Evolutionary conservation across 176 grass and related monocot species (phyloP), one percentile per base, ranked within the genome.

Genomic region (Oryza officinalis): DNA sequence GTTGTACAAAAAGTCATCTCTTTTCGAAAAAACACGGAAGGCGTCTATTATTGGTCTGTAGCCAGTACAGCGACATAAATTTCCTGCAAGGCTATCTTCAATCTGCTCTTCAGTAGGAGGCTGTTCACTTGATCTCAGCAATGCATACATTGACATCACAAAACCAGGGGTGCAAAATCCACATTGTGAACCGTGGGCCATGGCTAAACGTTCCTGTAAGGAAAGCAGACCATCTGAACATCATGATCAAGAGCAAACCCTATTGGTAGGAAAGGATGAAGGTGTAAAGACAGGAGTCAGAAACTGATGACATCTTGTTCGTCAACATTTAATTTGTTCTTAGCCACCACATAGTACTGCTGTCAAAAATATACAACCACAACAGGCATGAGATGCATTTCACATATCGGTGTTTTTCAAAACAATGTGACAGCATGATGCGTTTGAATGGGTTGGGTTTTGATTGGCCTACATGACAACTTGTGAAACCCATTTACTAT

Each of bases 101-200:
- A 98, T 98, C 83, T 98, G 87, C 22, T 90, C 91, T 95, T 93
- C 91, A 54, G 76, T 93, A 47, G 96, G 96, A 47, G 89, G 80
- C 49, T 88, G 71, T 81, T 90, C 90, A 65, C 74, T 86, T 37
- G 96, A 98, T 98, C 96, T 95, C 76, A 98, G 79, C 63, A 98
- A 84, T 65, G 93, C 82, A 87, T 98, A 98, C 91, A 98, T 98
- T 10, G 96, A 98, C 96, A 98, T 95, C 60, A 98, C 80, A 85
- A 98, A 98, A 67, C 96, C 96, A 87, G 96, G 96, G 47, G 96
- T 98, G 83, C 96, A 98, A 91, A 98, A 98, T 46, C 96, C 96
- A 90, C 96, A 98, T 77, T 98, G 96, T 66, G 96, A 98, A 87
- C 96, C 96, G 86, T 98, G 96, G 45, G 93, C 84, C 44, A 85